Percentiles rank a stretch among this genome's conserved stretches.
Evolutionary conservation across 1,284 basidiomycete species (phyloP).

Genomic region (Fomitopsis betulina): DNA sequence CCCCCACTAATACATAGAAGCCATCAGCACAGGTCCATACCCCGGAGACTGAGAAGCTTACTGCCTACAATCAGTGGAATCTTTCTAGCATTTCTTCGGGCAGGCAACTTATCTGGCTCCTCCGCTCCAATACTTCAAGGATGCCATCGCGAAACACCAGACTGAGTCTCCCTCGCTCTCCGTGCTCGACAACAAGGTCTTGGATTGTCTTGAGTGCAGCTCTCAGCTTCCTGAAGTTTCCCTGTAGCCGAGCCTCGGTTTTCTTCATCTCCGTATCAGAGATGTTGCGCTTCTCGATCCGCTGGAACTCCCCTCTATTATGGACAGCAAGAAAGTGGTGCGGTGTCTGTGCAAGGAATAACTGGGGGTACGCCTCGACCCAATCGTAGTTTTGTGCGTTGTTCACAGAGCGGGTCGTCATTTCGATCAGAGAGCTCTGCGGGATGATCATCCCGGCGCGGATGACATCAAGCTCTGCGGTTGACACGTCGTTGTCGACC

Average conservation of each 20-base stretch:
- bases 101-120: slow-evolving; percentile 32
- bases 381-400: slow-evolving; percentile 33
- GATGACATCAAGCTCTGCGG: slow-evolving; percentile 30
- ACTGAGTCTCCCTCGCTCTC: slow-evolving; percentile 38
- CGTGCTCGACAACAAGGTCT: slow-evolving; percentile 37
- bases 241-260: slow-evolving; percentile 26
- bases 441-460: slow-evolving; percentile 35
- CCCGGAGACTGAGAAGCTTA: too few species aligned
- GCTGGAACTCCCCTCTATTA: slow-evolving; percentile 37
- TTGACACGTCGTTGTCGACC: not conserved
- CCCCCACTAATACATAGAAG: not conserved
- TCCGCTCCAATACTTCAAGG: slow-evolving; percentile 39
- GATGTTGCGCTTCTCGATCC: slow-evolving; percentile 38
- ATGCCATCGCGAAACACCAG: slow-evolving; percentile 38
- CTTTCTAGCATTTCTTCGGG: slow-evolving; percentile 34
- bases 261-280: slow-evolving; percentile 29
- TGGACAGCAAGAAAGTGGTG: slow-evolving; percentile 48
- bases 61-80: slow-evolving; percentile 21
- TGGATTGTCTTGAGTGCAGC: slow-evolving; percentile 37
- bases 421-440: slow-evolving; percentile 41
- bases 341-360: slow-evolving; percentile 53
- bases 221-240: slow-evolving; percentile 37
- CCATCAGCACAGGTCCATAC: not conserved
- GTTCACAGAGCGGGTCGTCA: slow-evolving; percentile 38
- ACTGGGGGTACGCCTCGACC: slow-evolving; percentile 43